A percentile compares a stretch with the other conserved stretches of the same genome.
phyloP scores from a whole-genome alignment of 768 basidiomycete genomes.

The Ramaria sp. region DNA sequence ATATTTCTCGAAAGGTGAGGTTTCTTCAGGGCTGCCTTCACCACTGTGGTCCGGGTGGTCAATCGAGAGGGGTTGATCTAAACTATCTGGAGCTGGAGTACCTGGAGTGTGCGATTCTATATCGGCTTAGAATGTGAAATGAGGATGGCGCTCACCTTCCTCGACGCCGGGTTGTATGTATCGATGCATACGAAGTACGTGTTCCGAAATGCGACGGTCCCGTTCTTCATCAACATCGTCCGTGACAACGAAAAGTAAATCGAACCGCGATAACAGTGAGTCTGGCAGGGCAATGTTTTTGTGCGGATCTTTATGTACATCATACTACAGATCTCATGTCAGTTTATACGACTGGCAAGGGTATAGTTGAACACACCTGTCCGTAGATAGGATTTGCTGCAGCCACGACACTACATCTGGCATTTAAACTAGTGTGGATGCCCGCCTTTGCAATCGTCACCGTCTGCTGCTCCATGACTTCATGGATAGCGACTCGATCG shows the following conservation, averaged over 20 bases:
- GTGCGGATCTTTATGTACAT: conserved; percentile 98
- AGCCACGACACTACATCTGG: conserved; percentile 93
- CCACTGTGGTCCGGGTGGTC: conserved; percentile 65
- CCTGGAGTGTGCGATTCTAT: not conserved
- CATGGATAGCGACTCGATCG: conserved; percentile 97
- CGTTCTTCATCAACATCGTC: conserved; percentile 95
- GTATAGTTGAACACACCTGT: conserved; percentile 43
- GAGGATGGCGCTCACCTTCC: conserved; percentile 52
- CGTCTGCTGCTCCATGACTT: conserved; percentile 99
- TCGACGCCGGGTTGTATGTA: conserved; percentile 94
- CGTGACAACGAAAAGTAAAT: conserved; percentile 94
- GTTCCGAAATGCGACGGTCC: conserved; percentile 92
- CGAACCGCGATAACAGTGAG: conserved; percentile 96
- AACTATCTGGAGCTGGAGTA: conserved; percentile 74
- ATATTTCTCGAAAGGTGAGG: conserved; percentile 89
- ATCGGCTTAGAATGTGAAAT: not conserved
- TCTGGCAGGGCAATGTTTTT: conserved; percentile 97
- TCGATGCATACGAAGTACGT: conserved; percentile 94
- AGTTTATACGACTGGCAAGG: conserved; percentile 8
- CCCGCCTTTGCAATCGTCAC: conserved; percentile 99
- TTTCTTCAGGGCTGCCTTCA: conserved; percentile 34
- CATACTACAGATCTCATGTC: conserved; percentile 53
- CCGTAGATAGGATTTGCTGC: conserved; percentile 99
- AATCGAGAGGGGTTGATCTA: conserved; percentile 79
- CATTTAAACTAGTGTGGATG: conserved; percentile 96